These are phyloP conservation scores for Russula virescens DNA, from an alignment of 768 basidiomycete species.

Conservation along the genomic window DNA sequence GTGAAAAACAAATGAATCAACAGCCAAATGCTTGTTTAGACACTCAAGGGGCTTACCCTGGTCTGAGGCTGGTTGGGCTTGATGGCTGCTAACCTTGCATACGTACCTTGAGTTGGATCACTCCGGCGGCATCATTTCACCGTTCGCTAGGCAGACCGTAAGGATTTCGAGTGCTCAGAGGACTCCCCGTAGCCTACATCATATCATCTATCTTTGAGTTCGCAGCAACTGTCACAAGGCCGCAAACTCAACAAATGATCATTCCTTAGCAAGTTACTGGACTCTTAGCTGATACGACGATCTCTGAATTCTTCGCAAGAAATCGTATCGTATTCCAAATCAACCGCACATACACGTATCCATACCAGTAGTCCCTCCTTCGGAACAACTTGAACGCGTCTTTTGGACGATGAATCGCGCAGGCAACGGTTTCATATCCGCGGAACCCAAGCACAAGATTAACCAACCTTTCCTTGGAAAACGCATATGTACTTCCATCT, in stretches of 20 bases:
- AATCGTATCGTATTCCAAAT: background rate
- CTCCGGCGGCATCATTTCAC: background rate
- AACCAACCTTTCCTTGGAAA: background rate
- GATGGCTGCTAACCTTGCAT: background rate
- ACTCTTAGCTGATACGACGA: background rate
- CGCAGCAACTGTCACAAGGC: background rate
- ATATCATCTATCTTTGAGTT: conserved; percentile 3
- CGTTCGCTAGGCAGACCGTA: too few relatives aligned
- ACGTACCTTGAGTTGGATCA: background rate
- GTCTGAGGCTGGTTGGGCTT: too few relatives aligned
- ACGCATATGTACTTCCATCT: conserved; percentile 12
- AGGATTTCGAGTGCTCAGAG: too few relatives aligned
- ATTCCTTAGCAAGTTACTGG: background rate
- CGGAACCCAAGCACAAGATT: conserved; percentile 3
- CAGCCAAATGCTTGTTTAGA: too few relatives aligned
- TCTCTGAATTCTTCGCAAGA: background rate
- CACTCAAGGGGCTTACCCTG: too few relatives aligned
- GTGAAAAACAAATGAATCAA: background rate
- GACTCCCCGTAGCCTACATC: background rate
- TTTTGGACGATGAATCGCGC: background rate
- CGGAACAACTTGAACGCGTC: conserved; percentile 14
- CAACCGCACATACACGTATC: background rate
- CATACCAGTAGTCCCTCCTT: conserved; percentile 14
- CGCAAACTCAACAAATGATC: background rate
- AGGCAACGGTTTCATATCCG: conserved; percentile 9